These are phyloP conservation scores for Imleria badia DNA, from an alignment of 768 basidiomycete species.

Conservation along the genomic window DNA sequence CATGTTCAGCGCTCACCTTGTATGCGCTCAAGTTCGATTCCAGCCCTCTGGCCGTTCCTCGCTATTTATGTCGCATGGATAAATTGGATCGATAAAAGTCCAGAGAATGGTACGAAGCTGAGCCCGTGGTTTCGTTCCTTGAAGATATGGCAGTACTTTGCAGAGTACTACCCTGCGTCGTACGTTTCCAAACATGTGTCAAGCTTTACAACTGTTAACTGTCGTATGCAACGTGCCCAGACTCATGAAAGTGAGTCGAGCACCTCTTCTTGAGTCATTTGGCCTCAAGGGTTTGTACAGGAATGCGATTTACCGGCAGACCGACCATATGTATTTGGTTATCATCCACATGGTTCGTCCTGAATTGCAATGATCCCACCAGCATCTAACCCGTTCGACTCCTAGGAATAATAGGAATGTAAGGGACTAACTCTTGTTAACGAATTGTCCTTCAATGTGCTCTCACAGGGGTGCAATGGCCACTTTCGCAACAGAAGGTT, in stretches of 20 bases:
- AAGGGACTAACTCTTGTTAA: constrained; percentile 30
- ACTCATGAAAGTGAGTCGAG: constrained; percentile 36
- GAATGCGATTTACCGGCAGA: constrained; percentile 90
- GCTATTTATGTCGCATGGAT: constrained; percentile 80
- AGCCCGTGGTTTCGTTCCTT: constrained; percentile 71
- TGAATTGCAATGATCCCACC: background rate
- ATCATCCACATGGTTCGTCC: constrained; percentile 89
- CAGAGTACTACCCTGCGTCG: constrained; percentile 89
- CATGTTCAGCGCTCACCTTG: background rate
- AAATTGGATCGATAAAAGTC: constrained; percentile 69
- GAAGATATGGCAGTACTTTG: constrained; percentile 85
- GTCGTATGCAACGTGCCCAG: background rate
- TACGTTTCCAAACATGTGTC: constrained; percentile 43
- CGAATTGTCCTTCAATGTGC: background rate
- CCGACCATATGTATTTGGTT: constrained; percentile 94
- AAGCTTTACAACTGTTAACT: background rate
- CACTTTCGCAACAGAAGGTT: constrained; percentile 95
- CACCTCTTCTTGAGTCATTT: background rate
- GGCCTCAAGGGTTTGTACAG: constrained; percentile 26
- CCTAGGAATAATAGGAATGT: constrained; percentile 97
- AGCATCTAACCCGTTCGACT: constrained; percentile 4
- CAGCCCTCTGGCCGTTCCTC: constrained; percentile 84
- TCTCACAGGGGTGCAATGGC: constrained; percentile 80
- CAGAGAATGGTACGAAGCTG: constrained; percentile 68
- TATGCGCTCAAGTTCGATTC: constrained; percentile 66